These are phyloP conservation scores for Penicillium daleae DNA, from an alignment of 495 filamentous ascomycete species.

Conservation along the genomic window DNA sequence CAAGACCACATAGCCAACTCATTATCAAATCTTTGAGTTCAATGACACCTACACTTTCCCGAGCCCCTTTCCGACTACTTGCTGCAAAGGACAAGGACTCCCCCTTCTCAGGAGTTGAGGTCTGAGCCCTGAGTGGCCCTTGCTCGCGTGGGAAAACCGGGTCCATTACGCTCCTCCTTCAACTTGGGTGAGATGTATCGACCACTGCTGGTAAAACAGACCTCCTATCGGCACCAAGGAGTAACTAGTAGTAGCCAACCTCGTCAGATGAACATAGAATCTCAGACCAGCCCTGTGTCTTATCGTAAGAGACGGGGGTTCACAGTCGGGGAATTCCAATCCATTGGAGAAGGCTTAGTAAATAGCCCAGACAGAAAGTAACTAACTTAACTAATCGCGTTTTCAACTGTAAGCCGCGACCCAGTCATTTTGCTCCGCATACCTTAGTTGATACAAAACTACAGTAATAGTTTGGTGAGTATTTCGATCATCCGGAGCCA, in stretches of 20 bases:
- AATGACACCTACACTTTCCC: slow-evolving; percentile 2
- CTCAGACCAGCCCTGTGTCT: background rate
- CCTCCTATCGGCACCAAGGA: slow-evolving; percentile 1
- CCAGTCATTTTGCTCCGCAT: slow-evolving; percentile 38
- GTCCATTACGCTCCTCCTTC: slow-evolving; percentile 23
- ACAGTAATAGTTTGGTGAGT: background rate
- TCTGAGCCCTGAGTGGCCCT: slow-evolving; percentile 30
- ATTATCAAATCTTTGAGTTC: background rate
- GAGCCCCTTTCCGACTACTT: background rate
- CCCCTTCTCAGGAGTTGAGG: slow-evolving; percentile 14
- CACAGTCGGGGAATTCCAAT: slow-evolving; percentile 1
- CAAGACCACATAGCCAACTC: background rate
- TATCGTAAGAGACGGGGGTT: background rate
- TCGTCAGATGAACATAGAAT: background rate
- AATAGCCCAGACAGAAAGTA: background rate
- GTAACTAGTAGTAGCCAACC: background rate
- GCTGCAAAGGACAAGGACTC: slow-evolving; percentile 5
- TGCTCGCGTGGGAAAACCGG: slow-evolving; percentile 32
- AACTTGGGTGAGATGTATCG: slow-evolving; percentile 16
- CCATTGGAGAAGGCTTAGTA: background rate
- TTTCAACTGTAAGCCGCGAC: slow-evolving; percentile 31
- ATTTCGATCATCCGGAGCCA: slow-evolving; percentile 20
- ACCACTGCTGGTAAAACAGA: background rate
- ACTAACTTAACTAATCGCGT: slow-evolving; percentile 21
- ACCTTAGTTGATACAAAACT: slow-evolving; percentile 8